phyloP scores from a whole-genome alignment of 768 basidiomycete species.

The Trametes cubensis region DNA sequence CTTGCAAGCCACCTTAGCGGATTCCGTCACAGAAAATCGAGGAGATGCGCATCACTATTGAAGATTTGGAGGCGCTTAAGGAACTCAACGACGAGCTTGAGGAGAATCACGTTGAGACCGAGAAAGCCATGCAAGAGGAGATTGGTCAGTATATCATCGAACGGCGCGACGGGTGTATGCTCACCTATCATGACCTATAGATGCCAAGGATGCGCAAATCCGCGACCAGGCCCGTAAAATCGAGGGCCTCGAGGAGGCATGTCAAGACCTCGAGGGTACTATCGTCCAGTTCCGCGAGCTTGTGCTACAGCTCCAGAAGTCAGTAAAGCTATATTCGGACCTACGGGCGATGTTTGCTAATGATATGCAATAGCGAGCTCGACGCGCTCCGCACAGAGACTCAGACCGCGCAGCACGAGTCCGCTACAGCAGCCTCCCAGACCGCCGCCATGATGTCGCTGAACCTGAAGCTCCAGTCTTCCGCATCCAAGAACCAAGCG shows the following conservation, averaged over 20 bases:
- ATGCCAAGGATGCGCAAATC: conserved; percentile 69
- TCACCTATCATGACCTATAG: conserved; percentile 38
- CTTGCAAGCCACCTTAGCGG: background rate
- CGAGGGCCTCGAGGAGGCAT: conserved; percentile 71
- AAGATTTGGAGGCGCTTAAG: conserved; percentile 93
- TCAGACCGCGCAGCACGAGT: conserved; percentile 81
- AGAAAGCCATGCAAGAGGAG: conserved; percentile 88
- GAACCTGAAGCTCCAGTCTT: conserved; percentile 91
- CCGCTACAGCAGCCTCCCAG: conserved; percentile 81
- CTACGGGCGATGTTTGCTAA: background rate
- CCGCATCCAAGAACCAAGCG: conserved; percentile 88
- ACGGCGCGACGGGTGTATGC: background rate
- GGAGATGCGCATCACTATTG: conserved; percentile 94
- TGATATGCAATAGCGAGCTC: conserved; percentile 63
- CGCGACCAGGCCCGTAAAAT: conserved; percentile 69
- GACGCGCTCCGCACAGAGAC: conserved; percentile 83
- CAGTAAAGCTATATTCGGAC: conserved; percentile 18
- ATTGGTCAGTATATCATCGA: conserved; percentile 56
- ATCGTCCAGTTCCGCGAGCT: conserved; percentile 93
- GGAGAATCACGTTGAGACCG: conserved; percentile 93
- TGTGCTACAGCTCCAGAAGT: conserved; percentile 84
- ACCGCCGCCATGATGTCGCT: conserved; percentile 93
- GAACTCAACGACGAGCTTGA: conserved; percentile 97
- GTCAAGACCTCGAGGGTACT: conserved; percentile 85
- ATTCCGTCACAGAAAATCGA: conserved; percentile 77